Base-by-base conservation (phyloP, 176 grass and related monocot species). In the Eragrostis nindensis region DNA sequence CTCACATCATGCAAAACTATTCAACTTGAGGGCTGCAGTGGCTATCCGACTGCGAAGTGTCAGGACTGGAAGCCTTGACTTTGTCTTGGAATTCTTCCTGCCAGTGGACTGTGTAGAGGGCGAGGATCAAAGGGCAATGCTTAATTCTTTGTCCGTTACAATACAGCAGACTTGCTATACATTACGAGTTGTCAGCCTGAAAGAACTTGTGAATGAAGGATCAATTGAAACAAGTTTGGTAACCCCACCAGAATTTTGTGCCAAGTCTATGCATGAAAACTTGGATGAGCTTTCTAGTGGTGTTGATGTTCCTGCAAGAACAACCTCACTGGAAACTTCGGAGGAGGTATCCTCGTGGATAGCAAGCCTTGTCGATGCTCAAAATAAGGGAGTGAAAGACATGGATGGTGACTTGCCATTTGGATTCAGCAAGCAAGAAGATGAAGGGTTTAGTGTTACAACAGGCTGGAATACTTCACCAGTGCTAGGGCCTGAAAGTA, bases 71-170 rank as follows among this genome's bases (percentile, higher is more conserved):
- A 75, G 36, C 44, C 80, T 83, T 43, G 91, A 99, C 82, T 93
- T 93, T 68, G 93, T 99, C 30, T 66, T 99, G 60, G 97, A 99
- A 76, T 99, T 99, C 53, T 99, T 99, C 84, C 71, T 99, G 80
- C 97, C 93, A 45, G 39, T 71, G 19, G 68, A 90, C 76, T 94
- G 93, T 77, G 56, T 68, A 82, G 50, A 88, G 2, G 62, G 30
- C 11, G 90, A 90, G 73, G 68, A 87, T 39, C 97, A 96, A 59
- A 89, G 73, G 67, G 36, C 71, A 43, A 88, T 96, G 89, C 87
- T 99, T 53, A 93, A 90, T 57, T 88, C 88, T 77, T 69, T 99
- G 68, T 96, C 97, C 57, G 70, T 75, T 14, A 96, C 91, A 1
- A 85, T 99, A 54, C 93, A 96, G 50, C 85, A 91, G 66, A 60